Evolutionary conservation across 192 early-diverging fungal species (phyloP).

Genomic region (Backusella macrospora): DNA sequence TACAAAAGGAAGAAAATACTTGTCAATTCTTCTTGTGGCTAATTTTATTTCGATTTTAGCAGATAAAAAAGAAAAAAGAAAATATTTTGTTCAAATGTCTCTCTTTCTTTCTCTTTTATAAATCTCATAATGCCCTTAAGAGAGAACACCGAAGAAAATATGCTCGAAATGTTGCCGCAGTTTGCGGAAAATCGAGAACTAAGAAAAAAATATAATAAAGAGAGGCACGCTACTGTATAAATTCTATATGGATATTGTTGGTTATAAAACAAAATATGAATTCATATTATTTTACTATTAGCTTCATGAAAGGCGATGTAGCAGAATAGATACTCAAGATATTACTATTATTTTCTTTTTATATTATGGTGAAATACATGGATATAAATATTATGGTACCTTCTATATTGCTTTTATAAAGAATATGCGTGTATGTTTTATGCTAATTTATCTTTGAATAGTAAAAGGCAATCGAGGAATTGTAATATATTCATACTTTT

Average conservation of each 20-base stretch:
- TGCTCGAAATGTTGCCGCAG: background rate
- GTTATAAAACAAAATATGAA: background rate
- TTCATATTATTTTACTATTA: background rate
- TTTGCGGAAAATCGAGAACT: background rate
- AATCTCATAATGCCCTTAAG: background rate
- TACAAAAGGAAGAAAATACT: too few species aligned
- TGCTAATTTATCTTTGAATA: background rate
- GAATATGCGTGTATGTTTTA: background rate
- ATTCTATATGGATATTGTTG: background rate
- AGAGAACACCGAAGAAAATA: background rate
- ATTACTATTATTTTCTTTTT: background rate
- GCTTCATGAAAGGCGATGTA: background rate
- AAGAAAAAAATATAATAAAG: background rate
- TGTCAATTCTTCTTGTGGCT: too few species aligned
- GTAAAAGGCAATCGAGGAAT: background rate
- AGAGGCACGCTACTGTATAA: background rate
- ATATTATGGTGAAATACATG: background rate
- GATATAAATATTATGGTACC: background rate
- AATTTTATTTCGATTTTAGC: too few species aligned
- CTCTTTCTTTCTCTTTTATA: background rate
- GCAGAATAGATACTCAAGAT: background rate
- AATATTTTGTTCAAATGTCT: background rate
- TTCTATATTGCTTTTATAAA: background rate
- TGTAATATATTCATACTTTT: background rate
- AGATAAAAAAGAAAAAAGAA: too few species aligned